phyloP scores from a whole-genome alignment of 768 basidiomycete genomes.

The Megacollybia marginata region DNA sequence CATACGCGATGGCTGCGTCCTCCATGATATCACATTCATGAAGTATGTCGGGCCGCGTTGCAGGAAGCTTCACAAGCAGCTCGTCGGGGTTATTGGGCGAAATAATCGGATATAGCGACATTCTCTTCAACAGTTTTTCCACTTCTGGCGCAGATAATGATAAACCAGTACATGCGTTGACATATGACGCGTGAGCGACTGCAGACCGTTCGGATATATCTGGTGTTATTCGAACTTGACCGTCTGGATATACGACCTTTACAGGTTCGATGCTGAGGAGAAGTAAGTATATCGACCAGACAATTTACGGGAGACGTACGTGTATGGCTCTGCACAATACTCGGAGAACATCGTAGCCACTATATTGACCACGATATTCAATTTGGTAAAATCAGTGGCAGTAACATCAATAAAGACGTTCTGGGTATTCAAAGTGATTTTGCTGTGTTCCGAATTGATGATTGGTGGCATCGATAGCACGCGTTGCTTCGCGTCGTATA shows the following conservation, averaged over 20 bases:
- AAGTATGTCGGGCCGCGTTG: slow-evolving; percentile 96
- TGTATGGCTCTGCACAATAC: slow-evolving; percentile 87
- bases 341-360: slow-evolving; percentile 97
- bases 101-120: slow-evolving; percentile 62
- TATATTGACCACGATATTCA: slow-evolving; percentile 92
- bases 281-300: background rate
- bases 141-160: slow-evolving; percentile 59
- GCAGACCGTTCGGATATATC: slow-evolving; percentile 69
- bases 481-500: slow-evolving; percentile 82
- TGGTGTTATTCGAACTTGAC: slow-evolving; percentile 69
- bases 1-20: slow-evolving; percentile 95
- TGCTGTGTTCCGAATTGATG: slow-evolving; percentile 95
- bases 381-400: slow-evolving; percentile 93
- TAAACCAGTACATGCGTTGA: slow-evolving; percentile 94
- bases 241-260: slow-evolving; percentile 74
- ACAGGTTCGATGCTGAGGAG: slow-evolving; percentile 83
- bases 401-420: slow-evolving; percentile 98
- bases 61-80: slow-evolving; percentile 71
- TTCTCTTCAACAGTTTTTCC: slow-evolving; percentile 66
- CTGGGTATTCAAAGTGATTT: slow-evolving; percentile 88
- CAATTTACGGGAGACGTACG: slow-evolving; percentile 47
- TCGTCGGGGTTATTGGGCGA: slow-evolving; percentile 56
- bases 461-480: slow-evolving; percentile 98
- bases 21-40: slow-evolving; percentile 99
- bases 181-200: slow-evolving; percentile 77